phyloP scores from a whole-genome alignment of 768 basidiomycete species.

The Mycena metata region DNA sequence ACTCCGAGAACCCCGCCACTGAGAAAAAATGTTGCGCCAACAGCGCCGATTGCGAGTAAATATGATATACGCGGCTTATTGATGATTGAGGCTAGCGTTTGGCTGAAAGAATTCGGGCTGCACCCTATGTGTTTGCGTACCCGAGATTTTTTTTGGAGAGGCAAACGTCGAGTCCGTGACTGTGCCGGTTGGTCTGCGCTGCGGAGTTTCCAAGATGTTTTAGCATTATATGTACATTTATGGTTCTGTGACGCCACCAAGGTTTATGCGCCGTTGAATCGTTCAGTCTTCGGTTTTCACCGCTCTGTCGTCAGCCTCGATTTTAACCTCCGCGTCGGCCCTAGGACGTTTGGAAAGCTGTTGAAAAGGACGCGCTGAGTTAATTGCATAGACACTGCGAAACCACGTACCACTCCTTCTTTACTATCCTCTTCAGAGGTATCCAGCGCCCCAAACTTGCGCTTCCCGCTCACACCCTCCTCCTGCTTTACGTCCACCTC shows the following conservation, averaged over 20 bases:
- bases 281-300: background rate
- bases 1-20: too few relatives aligned
- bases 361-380: background rate
- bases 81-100: too few relatives aligned
- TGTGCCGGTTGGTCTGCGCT: too few relatives aligned
- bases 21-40: too few relatives aligned
- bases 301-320: background rate
- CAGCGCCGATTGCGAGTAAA: too few relatives aligned
- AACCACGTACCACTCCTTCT: background rate
- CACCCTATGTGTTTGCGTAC: too few relatives aligned
- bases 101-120: too few relatives aligned
- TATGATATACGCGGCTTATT: too few relatives aligned
- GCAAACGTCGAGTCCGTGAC: too few relatives aligned
- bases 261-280: background rate
- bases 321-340: background rate
- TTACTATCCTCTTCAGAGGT: slow-evolving; percentile 1
- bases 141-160: too few relatives aligned
- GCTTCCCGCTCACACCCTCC: background rate
- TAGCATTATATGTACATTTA: slow-evolving; percentile 8
- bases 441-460: background rate
- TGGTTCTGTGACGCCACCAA: background rate
- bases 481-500: background rate
- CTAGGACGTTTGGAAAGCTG: slow-evolving; percentile 18
- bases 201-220: background rate
- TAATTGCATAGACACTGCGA: background rate